Evolutionary conservation across 1,284 basidiomycete species (phyloP).

Genomic region (Exobasidium rhododendri): DNA sequence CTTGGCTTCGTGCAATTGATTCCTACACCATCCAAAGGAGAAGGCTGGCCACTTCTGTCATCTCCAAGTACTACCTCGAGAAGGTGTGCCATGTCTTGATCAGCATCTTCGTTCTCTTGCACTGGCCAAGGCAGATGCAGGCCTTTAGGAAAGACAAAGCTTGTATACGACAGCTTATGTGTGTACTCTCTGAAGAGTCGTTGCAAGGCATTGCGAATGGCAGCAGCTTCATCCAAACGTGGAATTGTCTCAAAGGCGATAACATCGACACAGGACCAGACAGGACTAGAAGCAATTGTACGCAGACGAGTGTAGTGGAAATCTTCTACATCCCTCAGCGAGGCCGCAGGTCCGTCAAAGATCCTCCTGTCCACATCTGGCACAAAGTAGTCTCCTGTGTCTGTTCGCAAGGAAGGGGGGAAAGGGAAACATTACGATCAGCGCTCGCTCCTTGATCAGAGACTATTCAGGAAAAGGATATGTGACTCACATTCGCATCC

Average conservation of each 20-base stretch:
- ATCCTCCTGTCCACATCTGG: conserved; percentile 21
- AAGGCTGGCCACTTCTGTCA: conserved; percentile 5
- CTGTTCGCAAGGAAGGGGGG: conserved; percentile 1
- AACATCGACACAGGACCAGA: conserved; percentile 33
- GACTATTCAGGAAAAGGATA: too few species aligned
- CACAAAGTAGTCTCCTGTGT: conserved; percentile 42
- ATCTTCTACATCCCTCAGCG: conserved; percentile 21
- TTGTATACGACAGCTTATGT: conserved; percentile 8
- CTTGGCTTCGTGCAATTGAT: conserved; percentile 50
- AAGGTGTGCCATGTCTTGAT: conserved; percentile 17
- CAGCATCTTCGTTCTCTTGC: conserved; percentile 5
- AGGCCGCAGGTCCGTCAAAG: not conserved
- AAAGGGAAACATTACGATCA: not conserved
- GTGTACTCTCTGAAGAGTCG: conserved; percentile 10
- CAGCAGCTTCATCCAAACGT: conserved; percentile 38
- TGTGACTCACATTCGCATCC: conserved; percentile 30
- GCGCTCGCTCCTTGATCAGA: too few species aligned
- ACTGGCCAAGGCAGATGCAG: conserved; percentile 30
- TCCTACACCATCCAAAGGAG: conserved; percentile 34
- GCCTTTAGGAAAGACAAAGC: conserved; percentile 29
- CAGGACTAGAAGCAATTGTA: conserved; percentile 21
- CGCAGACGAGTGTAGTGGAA: conserved; percentile 35
- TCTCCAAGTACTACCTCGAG: conserved; percentile 12
- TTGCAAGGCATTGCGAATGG: conserved; percentile 33
- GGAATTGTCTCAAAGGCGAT: conserved; percentile 46